phyloP scores from a whole-genome alignment of 108 stramenopile species.

The Hondaea fermentalgiana region DNA sequence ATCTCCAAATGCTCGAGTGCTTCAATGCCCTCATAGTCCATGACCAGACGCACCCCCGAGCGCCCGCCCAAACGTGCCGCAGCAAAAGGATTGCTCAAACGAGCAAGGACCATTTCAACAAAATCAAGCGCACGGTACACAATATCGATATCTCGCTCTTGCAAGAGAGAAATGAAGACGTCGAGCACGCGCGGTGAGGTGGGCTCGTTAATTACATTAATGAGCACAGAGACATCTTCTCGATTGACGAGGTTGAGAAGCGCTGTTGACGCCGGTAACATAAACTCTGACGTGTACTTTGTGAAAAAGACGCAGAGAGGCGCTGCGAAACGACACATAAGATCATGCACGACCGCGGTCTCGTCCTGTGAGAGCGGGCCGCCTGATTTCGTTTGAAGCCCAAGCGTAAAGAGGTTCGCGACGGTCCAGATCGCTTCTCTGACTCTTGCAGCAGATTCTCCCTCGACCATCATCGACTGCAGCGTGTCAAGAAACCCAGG shows the following conservation, averaged over 20 bases:
- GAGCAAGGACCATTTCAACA: neutral
- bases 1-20: conserved; percentile 29
- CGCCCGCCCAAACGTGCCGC: conserved; percentile 26
- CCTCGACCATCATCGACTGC: neutral
- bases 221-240: neutral
- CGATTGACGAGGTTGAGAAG: neutral
- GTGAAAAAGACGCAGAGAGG: neutral
- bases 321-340: neutral
- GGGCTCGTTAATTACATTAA: neutral
- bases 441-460: neutral
- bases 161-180: neutral
- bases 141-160: neutral
- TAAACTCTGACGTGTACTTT: neutral
- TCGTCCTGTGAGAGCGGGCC: neutral
- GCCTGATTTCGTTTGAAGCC: neutral
- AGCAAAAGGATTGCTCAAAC: conserved; percentile 27
- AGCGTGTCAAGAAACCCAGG: neutral
- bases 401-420: neutral
- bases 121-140: neutral
- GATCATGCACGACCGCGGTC: neutral
- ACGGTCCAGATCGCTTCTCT: conserved; percentile 19
- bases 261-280: neutral
- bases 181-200: neutral
- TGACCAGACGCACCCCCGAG: conserved; percentile 23
- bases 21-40: conserved; percentile 22